Conservation (phyloP, 1,284 basidiomycete genomes). For the Mycena citricolor region DNA sequence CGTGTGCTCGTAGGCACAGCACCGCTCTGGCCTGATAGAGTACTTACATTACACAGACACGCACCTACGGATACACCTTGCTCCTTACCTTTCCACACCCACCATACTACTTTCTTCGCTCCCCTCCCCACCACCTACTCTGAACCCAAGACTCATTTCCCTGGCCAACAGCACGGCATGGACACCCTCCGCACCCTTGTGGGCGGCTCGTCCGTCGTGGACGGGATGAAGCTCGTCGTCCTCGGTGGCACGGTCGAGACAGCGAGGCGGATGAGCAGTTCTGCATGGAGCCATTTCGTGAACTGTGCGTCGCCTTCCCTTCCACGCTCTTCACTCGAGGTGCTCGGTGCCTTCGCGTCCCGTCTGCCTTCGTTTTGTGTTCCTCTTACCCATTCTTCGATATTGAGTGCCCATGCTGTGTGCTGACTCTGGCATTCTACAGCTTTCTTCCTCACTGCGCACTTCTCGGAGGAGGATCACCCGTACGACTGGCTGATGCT, state of each 20-base stretch:
- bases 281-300: slow-evolving; percentile 53
- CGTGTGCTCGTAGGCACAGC: no score
- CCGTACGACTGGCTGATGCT: slow-evolving; percentile 84
- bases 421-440: slow-evolving; percentile 12
- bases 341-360: background rate
- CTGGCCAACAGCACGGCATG: slow-evolving; percentile 43
- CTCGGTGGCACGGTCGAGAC: slow-evolving; percentile 84
- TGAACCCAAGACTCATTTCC: no score
- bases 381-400: background rate
- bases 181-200: slow-evolving; percentile 80
- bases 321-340: slow-evolving; percentile 4
- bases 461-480: slow-evolving; percentile 82
- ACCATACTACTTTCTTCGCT: slow-evolving; percentile 47
- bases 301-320: slow-evolving; percentile 49
- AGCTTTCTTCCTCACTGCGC: slow-evolving; percentile 85
- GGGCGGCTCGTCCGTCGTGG: slow-evolving; percentile 73
- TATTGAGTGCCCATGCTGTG: slow-evolving; percentile 3
- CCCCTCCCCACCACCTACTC: slow-evolving; percentile 16
- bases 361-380: background rate
- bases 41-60: no score
- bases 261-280: slow-evolving; percentile 73
- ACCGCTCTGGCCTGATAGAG: no score
- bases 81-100: no score
- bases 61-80: no score
- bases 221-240: slow-evolving; percentile 84